A percentile compares a stretch with the other conserved stretches of the same genome.
Evolutionary conservation across 2,329 filamentous ascomycete species (phyloP).

Genomic region (Apiospora sp.): DNA sequence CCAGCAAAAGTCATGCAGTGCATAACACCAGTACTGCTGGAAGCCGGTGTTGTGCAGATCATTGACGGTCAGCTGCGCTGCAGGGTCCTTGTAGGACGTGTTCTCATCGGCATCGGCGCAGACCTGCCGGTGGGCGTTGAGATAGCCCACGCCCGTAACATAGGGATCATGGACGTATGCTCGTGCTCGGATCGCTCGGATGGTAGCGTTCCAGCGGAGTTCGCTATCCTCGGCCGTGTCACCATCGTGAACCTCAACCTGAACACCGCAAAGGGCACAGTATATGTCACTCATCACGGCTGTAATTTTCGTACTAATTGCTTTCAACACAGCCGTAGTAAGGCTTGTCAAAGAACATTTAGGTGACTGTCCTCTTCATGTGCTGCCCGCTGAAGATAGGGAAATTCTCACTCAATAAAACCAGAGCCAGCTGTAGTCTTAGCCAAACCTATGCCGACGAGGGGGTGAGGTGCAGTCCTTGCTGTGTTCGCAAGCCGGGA

Average conservation of each 20-base stretch:
- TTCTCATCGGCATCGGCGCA: conserved; percentile 26
- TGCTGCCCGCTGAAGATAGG: neutral
- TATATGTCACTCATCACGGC: conserved; percentile 23
- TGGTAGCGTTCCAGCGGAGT: conserved; percentile 32
- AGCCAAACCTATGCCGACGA: neutral
- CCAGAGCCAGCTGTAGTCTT: neutral
- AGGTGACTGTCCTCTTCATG: neutral
- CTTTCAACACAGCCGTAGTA: neutral
- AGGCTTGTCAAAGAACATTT: neutral
- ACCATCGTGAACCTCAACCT: conserved; percentile 30
- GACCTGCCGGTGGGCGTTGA: conserved; percentile 29
- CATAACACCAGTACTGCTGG: conserved; percentile 32
- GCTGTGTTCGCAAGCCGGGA: neutral
- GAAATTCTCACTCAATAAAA: neutral
- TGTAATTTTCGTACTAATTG: neutral
- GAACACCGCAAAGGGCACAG: conserved; percentile 33
- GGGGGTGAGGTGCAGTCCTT: neutral
- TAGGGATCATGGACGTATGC: conserved; percentile 26
- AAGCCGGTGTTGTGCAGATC: neutral
- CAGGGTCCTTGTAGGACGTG: conserved; percentile 23
- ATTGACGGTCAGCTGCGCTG: conserved; percentile 25
- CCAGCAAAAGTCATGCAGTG: conserved; percentile 36
- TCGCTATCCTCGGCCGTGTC: conserved; percentile 23
- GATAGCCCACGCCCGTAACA: conserved; percentile 34
- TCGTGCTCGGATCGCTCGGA: conserved; percentile 30